Conservation (phyloP, 1,284 basidiomycete species). For the Trametes polyzona region DNA sequence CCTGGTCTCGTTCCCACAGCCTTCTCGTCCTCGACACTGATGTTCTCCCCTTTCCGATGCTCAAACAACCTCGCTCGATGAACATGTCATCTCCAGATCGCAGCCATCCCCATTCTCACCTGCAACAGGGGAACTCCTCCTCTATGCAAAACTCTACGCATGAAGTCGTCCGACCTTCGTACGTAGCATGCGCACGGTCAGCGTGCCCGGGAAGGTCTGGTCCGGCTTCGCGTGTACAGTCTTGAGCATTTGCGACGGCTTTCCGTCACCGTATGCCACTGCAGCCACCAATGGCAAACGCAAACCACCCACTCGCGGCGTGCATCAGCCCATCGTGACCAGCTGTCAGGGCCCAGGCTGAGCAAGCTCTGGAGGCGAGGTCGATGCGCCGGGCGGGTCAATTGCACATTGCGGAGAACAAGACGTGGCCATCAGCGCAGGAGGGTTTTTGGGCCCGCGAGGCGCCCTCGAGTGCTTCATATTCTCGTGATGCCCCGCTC, state of each 20-base stretch:
- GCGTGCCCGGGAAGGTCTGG: not conserved
- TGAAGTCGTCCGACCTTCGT: no score
- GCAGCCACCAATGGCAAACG: not conserved
- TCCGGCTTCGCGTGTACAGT: not conserved
- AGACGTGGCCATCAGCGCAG: constrained; percentile 3
- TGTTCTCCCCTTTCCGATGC: not conserved
- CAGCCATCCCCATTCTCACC: no score
- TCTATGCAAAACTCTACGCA: no score
- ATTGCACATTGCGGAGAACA: constrained; percentile 2
- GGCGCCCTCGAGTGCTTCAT: constrained; percentile 11
- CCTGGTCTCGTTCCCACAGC: not conserved
- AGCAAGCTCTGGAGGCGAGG: not conserved
- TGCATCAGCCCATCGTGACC: constrained; percentile 6
- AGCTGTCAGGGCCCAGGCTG: not conserved
- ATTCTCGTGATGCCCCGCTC: constrained; percentile 13
- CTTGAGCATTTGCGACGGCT: not conserved
- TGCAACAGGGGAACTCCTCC: no score
- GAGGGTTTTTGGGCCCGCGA: not conserved
- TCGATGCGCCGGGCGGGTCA: not conserved
- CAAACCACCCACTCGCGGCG: not conserved
- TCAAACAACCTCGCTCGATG: not conserved
- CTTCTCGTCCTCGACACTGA: not conserved
- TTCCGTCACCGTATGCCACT: not conserved
- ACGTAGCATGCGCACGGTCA: no score
- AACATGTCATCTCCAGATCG: no score